Conservation (phyloP, 257 asterid genomes). For the Solanum pimpinellifolium region DNA sequence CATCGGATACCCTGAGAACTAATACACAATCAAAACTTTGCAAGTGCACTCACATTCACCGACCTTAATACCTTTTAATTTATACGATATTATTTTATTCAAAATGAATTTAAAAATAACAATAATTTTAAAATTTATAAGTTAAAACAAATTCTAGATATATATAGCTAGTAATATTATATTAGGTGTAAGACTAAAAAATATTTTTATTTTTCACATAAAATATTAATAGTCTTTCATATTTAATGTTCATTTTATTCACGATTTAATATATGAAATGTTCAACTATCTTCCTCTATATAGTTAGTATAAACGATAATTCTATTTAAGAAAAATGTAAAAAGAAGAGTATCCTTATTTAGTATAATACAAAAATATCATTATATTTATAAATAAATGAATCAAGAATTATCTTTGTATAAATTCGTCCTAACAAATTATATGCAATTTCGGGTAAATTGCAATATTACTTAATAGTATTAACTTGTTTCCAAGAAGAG, state of each 20-base stretch:
- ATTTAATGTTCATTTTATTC: background rate
- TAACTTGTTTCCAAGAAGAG: background rate
- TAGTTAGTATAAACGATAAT: background rate
- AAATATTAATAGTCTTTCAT: background rate
- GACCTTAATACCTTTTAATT: background rate
- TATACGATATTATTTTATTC: background rate
- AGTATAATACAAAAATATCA: background rate
- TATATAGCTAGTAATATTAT: background rate
- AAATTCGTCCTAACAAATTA: background rate
- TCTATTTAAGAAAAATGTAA: background rate
- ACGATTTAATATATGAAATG: background rate
- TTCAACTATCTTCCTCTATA: background rate
- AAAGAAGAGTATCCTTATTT: background rate
- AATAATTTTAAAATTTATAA: background rate
- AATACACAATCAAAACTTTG: background rate
- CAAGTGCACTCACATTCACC: background rate
- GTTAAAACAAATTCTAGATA: background rate
- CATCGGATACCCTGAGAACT: background rate
- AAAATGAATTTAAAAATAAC: background rate
- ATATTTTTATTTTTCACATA: background rate
- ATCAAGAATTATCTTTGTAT: background rate
- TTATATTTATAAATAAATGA: background rate
- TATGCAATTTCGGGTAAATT: background rate
- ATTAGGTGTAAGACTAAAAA: background rate
- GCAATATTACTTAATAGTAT: background rate